phyloP scores from a whole-genome alignment of 352 stramenopile species.

The Phytophthora gonapodyides region DNA sequence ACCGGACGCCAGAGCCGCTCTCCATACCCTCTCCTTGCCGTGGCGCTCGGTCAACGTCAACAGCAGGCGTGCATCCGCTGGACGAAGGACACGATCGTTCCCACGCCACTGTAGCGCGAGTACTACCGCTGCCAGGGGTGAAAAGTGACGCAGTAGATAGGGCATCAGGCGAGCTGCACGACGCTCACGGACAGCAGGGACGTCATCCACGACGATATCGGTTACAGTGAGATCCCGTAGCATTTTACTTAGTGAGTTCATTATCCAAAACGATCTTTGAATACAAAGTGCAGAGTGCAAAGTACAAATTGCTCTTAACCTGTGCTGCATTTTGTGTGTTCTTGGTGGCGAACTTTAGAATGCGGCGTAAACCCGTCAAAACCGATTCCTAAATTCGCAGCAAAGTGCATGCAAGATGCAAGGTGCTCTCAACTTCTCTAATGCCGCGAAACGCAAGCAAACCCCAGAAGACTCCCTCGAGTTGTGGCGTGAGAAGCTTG shows the following conservation, averaged over 20 bases:
- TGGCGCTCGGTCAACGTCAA: background rate
- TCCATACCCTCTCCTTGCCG: background rate
- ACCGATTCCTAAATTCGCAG: background rate
- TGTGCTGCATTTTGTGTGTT: background rate
- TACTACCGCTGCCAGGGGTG: background rate
- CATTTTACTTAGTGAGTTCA: background rate
- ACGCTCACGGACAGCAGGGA: background rate
- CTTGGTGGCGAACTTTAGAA: background rate
- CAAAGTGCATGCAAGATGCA: background rate
- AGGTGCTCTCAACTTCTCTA: background rate
- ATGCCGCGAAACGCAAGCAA: too few species aligned
- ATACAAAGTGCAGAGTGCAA: conserved; percentile 2
- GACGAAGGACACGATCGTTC: conserved; percentile 1
- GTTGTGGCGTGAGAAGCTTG: too few species aligned
- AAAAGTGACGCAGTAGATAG: conserved; percentile 3
- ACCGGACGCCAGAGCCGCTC: background rate
- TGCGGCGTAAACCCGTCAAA: background rate
- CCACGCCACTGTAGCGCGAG: conserved; percentile 3
- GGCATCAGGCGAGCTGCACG: background rate
- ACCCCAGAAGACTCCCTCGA: too few species aligned
- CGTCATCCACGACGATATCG: conserved; percentile 1
- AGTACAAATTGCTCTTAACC: conserved; percentile 1
- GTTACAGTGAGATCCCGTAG: background rate
- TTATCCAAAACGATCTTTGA: background rate
- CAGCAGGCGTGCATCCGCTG: background rate